phyloP scores from a whole-genome alignment of 1,284 basidiomycete genomes.

The Lentinus polychrous region DNA sequence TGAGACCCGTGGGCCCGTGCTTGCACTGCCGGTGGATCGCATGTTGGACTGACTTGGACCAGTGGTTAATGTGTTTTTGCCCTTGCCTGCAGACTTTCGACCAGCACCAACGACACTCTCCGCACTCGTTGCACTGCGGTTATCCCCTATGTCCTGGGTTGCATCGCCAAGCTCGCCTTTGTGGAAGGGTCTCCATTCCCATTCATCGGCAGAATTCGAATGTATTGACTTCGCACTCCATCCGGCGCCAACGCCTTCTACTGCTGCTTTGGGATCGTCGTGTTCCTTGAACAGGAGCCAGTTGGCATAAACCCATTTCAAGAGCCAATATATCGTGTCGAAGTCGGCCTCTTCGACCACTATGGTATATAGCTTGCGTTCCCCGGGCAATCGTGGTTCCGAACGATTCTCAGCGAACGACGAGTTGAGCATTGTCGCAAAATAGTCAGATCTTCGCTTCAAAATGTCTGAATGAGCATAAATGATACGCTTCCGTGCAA shows the following conservation, averaged over 20 bases:
- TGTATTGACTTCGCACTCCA: slow-evolving; percentile 43
- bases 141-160: slow-evolving; percentile 29
- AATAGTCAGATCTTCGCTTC: slow-evolving; percentile 69
- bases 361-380: slow-evolving; percentile 57
- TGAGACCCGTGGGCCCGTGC: not conserved
- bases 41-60: not conserved
- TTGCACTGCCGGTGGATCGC: slow-evolving; percentile 3
- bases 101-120: slow-evolving; percentile 33
- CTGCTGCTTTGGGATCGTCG: slow-evolving; percentile 56
- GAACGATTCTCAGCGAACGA: slow-evolving; percentile 56
- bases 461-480: slow-evolving; percentile 81
- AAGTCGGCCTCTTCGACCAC: slow-evolving; percentile 80
- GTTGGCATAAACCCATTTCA: slow-evolving; percentile 78
- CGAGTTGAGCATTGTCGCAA: slow-evolving; percentile 71
- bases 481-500: slow-evolving; percentile 61
- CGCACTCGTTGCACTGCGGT: slow-evolving; percentile 43
- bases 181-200: slow-evolving; percentile 63
- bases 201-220: slow-evolving; percentile 40
- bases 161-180: slow-evolving; percentile 32
- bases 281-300: slow-evolving; percentile 61
- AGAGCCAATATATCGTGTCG: slow-evolving; percentile 76
- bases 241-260: slow-evolving; percentile 53
- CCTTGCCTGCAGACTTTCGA: slow-evolving; percentile 17
- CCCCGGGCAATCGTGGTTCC: slow-evolving; percentile 30
- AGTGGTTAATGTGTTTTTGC: slow-evolving; percentile 8